Percentiles rank a stretch among this genome's conserved stretches.
These are phyloP conservation scores for Trichoderma sp. DNA, from an alignment of 2,329 filamentous ascomycete genomes.

Conservation along the genomic window DNA sequence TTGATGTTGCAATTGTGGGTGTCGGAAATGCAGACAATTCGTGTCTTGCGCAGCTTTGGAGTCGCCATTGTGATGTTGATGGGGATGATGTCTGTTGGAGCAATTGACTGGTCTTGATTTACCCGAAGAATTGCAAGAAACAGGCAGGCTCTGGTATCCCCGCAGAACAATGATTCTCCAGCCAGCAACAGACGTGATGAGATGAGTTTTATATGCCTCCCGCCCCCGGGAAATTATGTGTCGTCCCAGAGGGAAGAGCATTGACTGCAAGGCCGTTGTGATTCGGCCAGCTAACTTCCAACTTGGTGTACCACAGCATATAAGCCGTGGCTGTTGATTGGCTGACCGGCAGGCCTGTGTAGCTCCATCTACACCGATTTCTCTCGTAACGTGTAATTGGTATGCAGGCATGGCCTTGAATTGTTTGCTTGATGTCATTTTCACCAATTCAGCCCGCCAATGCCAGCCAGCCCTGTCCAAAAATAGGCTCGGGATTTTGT, in stretches of 20 bases:
- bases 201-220: neutral
- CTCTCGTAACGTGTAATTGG: neutral
- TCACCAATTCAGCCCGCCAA: neutral
- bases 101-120: neutral
- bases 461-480: constrained; percentile 8
- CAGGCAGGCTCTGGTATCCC: neutral
- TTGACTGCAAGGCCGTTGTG: neutral
- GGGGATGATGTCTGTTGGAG: neutral
- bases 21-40: constrained; percentile 75
- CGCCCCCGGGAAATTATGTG: neutral
- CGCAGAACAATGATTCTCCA: neutral
- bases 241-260: neutral
- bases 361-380: constrained; percentile 14
- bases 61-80: constrained; percentile 17
- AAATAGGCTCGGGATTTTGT: constrained; percentile 4
- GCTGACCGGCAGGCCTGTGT: neutral
- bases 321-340: neutral
- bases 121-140: neutral
- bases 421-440: constrained; percentile 1
- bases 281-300: neutral
- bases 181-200: neutral
- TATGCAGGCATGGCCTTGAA: neutral
- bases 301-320: constrained; percentile 4
- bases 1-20: constrained; percentile 69
- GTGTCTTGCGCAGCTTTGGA: constrained; percentile 47